Evolutionary conservation across 2,329 filamentous ascomycete genomes (phyloP).

Genomic region (Helotiales sp.): DNA sequence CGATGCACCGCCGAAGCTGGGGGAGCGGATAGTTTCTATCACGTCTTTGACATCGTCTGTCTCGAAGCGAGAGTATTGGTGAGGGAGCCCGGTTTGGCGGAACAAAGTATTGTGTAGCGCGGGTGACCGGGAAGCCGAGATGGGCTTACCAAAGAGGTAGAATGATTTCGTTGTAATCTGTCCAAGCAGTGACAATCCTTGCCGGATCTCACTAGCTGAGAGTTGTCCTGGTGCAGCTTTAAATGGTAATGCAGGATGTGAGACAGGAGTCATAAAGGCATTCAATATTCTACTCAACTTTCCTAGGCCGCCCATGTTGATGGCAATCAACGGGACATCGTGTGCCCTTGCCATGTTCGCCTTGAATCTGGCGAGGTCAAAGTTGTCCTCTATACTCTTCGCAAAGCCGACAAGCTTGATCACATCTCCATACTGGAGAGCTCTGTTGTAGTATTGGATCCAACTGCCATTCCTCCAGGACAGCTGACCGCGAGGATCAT

Average conservation of each 20-base stretch:
- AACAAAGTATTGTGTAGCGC: conserved; percentile 90
- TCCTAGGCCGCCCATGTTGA: conserved; percentile 90
- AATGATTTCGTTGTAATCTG: conserved; percentile 76
- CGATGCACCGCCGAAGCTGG: conserved; percentile 86
- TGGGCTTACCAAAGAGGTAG: conserved; percentile 84
- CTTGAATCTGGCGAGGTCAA: conserved; percentile 80
- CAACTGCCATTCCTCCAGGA: conserved; percentile 94
- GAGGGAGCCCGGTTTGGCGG: conserved; percentile 72
- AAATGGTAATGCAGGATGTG: conserved; percentile 84
- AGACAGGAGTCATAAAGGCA: conserved; percentile 90
- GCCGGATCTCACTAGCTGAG: conserved; percentile 84
- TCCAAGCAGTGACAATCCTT: conserved; percentile 75
- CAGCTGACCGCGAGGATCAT: conserved; percentile 76
- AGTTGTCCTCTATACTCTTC: conserved; percentile 78
- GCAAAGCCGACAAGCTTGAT: conserved; percentile 93
- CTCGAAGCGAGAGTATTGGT: conserved; percentile 76
- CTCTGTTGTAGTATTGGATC: conserved; percentile 86
- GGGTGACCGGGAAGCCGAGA: conserved; percentile 80
- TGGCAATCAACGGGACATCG: conserved; percentile 81
- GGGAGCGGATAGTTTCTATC: conserved; percentile 62
- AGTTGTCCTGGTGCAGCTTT: conserved; percentile 94
- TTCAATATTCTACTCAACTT: conserved; percentile 91
- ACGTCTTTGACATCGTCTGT: conserved; percentile 66
- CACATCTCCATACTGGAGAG: conserved; percentile 85
- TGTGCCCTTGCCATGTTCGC: conserved; percentile 70